Evolutionary conservation across 306 rosid species (phyloP), one percentile per base, ranked within the genome.

Genomic region (Lablab purpureus): DNA sequence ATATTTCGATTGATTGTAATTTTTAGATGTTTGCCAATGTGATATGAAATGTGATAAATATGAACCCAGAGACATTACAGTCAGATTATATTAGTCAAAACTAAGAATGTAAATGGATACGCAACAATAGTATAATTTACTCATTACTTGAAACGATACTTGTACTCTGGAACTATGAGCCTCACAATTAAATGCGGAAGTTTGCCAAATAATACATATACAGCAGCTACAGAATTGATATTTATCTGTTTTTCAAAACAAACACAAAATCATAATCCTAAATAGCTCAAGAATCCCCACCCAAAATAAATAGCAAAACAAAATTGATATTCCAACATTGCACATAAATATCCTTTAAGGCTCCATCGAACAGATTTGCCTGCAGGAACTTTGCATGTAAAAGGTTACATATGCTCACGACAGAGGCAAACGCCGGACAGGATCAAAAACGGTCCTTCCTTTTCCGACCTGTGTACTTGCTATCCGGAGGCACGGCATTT

Each of bases 391-490:
- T 15, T n/a, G 17, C 14, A 11, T 14, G 37, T 32, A 55, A 43
- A 10, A 49, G 12, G n/a, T 14, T 30, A 32, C 4, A 12, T 19
- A 78, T n/a, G 23, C 1, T 9, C 66, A 74, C 14, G 46, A 56
- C 67, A 2, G 25, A 65, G 49, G 66, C 19, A 82, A 52, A 46
- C 27, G 18, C 50, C 56, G 56, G 47, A 70, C 13, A 43, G 36
- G 23, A 43, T 92, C 87, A 95, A 76, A 95, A 95, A 36, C 88
- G 94, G 49, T 84, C 80, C 87, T 95, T 95, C 2, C 98, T 87
- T 82, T 95, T 95, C 45, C 98, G 92, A 80, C 91, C 98, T 0
- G 92, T 93, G 88, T 91, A 95, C 80, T 89, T 95, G 10, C 96
- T 80, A 76, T 95, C 89, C 2, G 70, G 83, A 19, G 98, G 98